A percentile compares a stretch with the other conserved stretches of the same genome.
Evolutionary conservation across 352 stramenopile genomes (phyloP).

Genomic region (Thraustochytrium sp.): DNA sequence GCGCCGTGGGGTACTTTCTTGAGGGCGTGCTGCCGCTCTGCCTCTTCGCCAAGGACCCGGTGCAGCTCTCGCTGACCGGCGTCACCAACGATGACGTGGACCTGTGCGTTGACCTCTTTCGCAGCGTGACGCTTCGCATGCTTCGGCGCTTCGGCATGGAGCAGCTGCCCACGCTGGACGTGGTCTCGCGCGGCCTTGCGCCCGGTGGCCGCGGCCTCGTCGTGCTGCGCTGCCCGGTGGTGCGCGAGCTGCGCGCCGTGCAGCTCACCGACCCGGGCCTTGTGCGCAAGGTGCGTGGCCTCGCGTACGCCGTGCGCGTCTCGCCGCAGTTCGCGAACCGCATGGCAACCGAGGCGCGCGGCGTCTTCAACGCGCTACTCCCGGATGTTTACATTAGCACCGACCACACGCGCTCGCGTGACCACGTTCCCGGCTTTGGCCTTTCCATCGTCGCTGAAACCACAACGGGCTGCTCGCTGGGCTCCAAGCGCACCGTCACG

Average conservation of each 20-base stretch:
- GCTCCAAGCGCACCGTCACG: constrained; percentile 72
- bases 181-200: constrained; percentile 33
- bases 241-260: constrained; percentile 85
- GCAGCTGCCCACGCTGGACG: constrained; percentile 56
- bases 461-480: constrained; percentile 88
- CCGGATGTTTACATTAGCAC: constrained; percentile 99
- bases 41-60: constrained; percentile 91
- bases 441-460: constrained; percentile 91
- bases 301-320: constrained; percentile 91
- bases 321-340: constrained; percentile 92
- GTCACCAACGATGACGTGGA: constrained; percentile 71
- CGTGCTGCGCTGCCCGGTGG: constrained; percentile 86
- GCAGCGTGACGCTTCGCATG: constrained; percentile 84
- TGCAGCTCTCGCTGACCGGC: constrained; percentile 80
- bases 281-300: constrained; percentile 93
- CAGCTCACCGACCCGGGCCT: constrained; percentile 92
- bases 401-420: constrained; percentile 84
- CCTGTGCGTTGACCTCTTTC: constrained; percentile 86
- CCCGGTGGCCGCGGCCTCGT: constrained; percentile 64
- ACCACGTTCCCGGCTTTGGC: constrained; percentile 75
- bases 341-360: constrained; percentile 89
- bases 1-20: constrained; percentile 94
- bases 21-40: constrained; percentile 92
- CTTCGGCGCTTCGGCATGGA: constrained; percentile 93
- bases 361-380: constrained; percentile 93